Evolutionary conservation across 352 stramenopile species (phyloP), one percentile per base, ranked within the genome.

Genomic region (Phytophthora chlamydospora): DNA sequence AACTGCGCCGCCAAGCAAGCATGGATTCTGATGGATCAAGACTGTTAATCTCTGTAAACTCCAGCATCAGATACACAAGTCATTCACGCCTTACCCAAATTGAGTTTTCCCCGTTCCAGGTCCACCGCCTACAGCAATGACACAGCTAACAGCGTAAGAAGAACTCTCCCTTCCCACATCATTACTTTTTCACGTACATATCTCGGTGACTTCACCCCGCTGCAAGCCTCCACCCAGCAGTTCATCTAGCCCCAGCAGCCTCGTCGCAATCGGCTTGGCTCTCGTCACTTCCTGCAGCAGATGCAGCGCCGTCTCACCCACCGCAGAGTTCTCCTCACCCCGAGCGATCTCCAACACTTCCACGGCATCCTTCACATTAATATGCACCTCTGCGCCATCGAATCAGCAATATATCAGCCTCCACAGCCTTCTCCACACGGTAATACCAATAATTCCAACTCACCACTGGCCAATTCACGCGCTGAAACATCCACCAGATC

Each of bases 51-150:
- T 24, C 21, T 24, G 21, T n/a, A n/a, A n/a, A n/a, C n/a, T n/a
- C n/a, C n/a, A n/a, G n/a, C n/a, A n/a, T n/a, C n/a, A n/a, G n/a
- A n/a, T n/a, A n/a, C n/a, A n/a, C n/a, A n/a, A n/a, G n/a, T n/a
- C n/a, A n/a, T n/a, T n/a, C n/a, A n/a, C n/a, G n/a, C n/a, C n/a
- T n/a, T 35, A 93, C 86, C 70, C 75, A 9, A 95, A 58, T 47
- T 95, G 87, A 9, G 87, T 94, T 65, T 94, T 95, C 3, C 85
- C 87, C 14, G 73, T 76, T 2, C 83, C 87, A 31, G 87, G 85
- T 27, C 68, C 69, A 29, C 87, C 87, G 58, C 83, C 85, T 51
- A 13, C 4, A 40, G 7, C 27, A 29, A 31, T 12, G 47, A 35
- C 13, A 40, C 19, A 51, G 32, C 14, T 4, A 44, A 43, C 9